Evolutionary conservation across 1,284 basidiomycete genomes (phyloP), one percentile per base, ranked within the genome.

Genomic region (Marasmius sp.): DNA sequence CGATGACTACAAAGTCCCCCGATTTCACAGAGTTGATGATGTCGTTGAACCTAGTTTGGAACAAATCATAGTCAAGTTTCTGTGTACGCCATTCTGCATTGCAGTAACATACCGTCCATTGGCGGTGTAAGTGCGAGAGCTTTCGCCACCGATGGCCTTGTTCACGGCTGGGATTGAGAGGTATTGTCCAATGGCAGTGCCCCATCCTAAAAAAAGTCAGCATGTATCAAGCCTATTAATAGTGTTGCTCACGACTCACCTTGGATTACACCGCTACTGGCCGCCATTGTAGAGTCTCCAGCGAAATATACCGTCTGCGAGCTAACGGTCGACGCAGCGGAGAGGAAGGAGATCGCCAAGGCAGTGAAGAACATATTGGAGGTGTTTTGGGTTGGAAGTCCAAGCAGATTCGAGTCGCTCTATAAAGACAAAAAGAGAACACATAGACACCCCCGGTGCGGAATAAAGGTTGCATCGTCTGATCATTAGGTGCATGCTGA

Each of bases 281-380:
- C 50, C 0, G 73, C 73, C 70, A 74, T 74, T 1, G 81, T 83
- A 8, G 77, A 79, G 63, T 81, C 81, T 6, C 81, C 82, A 4
- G 81, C 79, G n/a, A 82, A 69, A 63, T 79, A 81, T 5, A 83
- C 71, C 5, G 76, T 79, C 61, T 75, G 74, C 45, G 45, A 47
- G 3, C 68, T 70, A 56, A 61, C 64, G 50, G 64, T 67, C 11
- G 61, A 4, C 12, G 41, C 50, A 16, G 50, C 50, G 14, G 59
- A 52, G n/a, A 58, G n/a, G 39, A 61, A 36, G 11, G 45, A 20
- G 27, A 48, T 36, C 10, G 49, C 48, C 45, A 52, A 62, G 48
- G 38, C 62, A 62, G 41, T 68, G 37, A 47, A 69, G 53, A 64
- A 66, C 54, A 62, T 34, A 1, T 16, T 14, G 12, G 37, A 37